phyloP scores from a whole-genome alignment of 108 stramenopile species.

The Cyclostephanos tholiformis region DNA sequence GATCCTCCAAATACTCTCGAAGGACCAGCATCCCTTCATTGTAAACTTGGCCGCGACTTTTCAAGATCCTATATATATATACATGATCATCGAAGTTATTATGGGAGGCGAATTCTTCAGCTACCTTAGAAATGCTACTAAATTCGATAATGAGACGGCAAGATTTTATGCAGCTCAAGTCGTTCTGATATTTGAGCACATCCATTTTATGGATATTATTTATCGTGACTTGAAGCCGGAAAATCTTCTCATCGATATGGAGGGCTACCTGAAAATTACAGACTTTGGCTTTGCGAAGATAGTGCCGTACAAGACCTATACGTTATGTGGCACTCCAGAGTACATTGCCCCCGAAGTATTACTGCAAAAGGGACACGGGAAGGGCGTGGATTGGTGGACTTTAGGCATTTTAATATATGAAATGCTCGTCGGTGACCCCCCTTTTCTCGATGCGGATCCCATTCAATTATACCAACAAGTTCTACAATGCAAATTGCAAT shows the following conservation, averaged over 20 bases:
- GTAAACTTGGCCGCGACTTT: constrained; percentile 65
- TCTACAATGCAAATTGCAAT: constrained; percentile 70
- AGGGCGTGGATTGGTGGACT: constrained; percentile 94
- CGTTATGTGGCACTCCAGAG: constrained; percentile 96
- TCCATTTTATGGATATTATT: constrained; percentile 86
- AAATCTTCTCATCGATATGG: constrained; percentile 68
- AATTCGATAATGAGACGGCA: constrained; percentile 56
- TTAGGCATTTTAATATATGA: constrained; percentile 84
- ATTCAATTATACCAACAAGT: constrained; percentile 84
- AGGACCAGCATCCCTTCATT: constrained; percentile 75
- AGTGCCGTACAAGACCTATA: constrained; percentile 82
- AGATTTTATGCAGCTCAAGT: constrained; percentile 79
- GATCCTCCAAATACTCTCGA: constrained; percentile 55
- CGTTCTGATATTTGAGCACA: constrained; percentile 87
- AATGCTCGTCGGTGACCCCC: constrained; percentile 91
- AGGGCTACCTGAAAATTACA: constrained; percentile 85
- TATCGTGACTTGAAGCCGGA: constrained; percentile 95
- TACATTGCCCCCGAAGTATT: constrained; percentile 93
- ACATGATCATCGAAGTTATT: constrained; percentile 79
- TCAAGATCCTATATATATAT: constrained; percentile 67
- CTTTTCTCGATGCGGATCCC: constrained; percentile 85
- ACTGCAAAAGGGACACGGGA: constrained; percentile 91
- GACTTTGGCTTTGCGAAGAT: constrained; percentile 82
- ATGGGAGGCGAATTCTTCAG: constrained; percentile 88
- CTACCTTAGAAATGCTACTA: constrained; percentile 50